Percentiles rank a stretch among this genome's conserved stretches.
phyloP scores from a whole-genome alignment of 1,284 basidiomycete genomes.

The Puccinia brachypodii region DNA sequence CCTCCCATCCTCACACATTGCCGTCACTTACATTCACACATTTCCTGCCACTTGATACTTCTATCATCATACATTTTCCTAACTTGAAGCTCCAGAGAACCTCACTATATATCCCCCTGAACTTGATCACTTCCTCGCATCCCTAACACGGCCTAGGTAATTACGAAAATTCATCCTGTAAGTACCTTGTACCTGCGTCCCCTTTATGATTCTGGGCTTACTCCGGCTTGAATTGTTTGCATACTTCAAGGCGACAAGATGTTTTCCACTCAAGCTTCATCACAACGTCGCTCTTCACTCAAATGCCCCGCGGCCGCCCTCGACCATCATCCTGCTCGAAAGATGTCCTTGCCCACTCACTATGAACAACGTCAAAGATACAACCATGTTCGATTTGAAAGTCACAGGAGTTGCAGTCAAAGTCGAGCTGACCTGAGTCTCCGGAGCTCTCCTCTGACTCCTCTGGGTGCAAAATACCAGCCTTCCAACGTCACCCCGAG shows the following conservation, averaged over 20 bases:
- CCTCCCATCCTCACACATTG: not conserved
- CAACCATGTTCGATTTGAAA: not conserved
- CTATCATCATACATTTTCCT: not conserved
- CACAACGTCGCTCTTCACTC: not conserved
- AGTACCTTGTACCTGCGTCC: not conserved
- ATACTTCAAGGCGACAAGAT: not conserved
- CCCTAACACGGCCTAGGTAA: not conserved
- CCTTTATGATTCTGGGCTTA: not conserved
- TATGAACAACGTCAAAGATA: not conserved
- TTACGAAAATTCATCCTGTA: not conserved
- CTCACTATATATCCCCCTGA: no score
- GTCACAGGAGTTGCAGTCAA: not conserved
- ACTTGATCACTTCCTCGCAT: not conserved
- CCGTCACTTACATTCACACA: no score
- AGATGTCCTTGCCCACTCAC: not conserved
- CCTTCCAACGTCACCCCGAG: not conserved
- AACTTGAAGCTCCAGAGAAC: no score
- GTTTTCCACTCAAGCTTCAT: not conserved
- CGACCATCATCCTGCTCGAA: not conserved
- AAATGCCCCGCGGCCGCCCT: not conserved
- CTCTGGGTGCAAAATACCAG: no score
- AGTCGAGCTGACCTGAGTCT: not conserved
- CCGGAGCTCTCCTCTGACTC: not conserved
- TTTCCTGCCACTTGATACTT: not conserved
- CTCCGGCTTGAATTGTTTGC: not conserved